phyloP scores from a whole-genome alignment of 495 filamentous ascomycete genomes.

The Podospora anserina region DNA sequence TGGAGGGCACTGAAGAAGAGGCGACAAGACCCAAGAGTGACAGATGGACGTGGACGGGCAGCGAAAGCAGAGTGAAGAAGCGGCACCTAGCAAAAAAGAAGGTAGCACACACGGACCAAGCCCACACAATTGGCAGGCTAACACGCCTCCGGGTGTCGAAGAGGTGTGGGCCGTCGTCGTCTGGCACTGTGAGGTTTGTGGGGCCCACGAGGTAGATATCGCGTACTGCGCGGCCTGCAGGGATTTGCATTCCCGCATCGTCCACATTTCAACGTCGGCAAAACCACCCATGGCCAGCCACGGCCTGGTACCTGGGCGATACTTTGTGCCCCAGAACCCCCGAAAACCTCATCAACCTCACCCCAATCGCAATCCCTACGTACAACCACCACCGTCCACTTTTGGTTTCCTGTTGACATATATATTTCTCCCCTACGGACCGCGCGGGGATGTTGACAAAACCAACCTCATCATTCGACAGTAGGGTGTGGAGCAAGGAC shows the following conservation, averaged over 20 bases:
- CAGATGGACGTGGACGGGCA: neutral
- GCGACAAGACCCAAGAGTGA: neutral
- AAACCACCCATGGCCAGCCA: slow-evolving; percentile 30
- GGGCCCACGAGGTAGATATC: slow-evolving; percentile 24
- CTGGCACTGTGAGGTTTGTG: slow-evolving; percentile 13
- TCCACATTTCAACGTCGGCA: slow-evolving; percentile 32
- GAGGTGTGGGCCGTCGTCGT: slow-evolving; percentile 14
- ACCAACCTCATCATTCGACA: neutral
- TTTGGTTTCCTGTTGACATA: neutral
- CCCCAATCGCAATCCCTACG: slow-evolving; percentile 3
- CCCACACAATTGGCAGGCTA: slow-evolving; percentile 2
- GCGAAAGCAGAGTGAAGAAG: slow-evolving; percentile 1
- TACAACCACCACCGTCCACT: neutral
- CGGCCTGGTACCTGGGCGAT: slow-evolving; percentile 24
- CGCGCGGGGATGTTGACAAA: neutral
- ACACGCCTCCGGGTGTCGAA: slow-evolving; percentile 16
- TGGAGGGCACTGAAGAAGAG: neutral
- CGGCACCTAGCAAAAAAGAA: neutral
- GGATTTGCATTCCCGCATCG: slow-evolving; percentile 31
- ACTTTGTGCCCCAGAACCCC: slow-evolving; percentile 22
- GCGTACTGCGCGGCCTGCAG: slow-evolving; percentile 24
- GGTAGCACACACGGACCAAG: neutral
- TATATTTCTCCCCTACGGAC: neutral
- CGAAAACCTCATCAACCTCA: slow-evolving; percentile 26
- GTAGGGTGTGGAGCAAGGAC: neutral